Percentiles rank a stretch among this genome's conserved stretches.
Conservation (phyloP, 257 asterid species). For the Paulownia fortunei region DNA sequence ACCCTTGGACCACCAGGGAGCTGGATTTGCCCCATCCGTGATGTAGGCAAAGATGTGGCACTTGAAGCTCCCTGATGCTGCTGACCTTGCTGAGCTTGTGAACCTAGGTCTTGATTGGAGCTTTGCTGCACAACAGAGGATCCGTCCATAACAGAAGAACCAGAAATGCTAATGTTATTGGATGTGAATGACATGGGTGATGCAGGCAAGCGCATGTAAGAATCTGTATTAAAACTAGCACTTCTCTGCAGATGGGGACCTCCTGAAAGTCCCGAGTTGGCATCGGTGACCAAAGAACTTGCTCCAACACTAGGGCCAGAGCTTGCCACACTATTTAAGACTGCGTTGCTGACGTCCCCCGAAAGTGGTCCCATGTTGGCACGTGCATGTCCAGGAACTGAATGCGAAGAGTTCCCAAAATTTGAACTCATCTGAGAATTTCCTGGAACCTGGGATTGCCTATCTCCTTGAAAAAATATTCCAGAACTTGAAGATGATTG, state of each 20-base stretch:
- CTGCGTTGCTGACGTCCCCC: conserved; percentile 63
- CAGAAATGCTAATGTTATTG: conserved; percentile 85
- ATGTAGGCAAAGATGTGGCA: conserved; percentile 75
- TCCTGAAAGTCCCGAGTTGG: conserved; percentile 92
- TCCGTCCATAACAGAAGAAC: conserved; percentile 84
- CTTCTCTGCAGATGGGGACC: conserved; percentile 93
- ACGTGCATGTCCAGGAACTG: conserved; percentile 60
- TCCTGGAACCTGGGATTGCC: conserved; percentile 67
- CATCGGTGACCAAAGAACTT: conserved; percentile 97
- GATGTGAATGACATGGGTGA: conserved; percentile 97
- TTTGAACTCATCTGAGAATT: conserved; percentile 78
- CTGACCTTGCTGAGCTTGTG: conserved; percentile 63
- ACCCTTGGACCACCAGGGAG: conserved; percentile 61
- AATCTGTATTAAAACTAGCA: conserved; percentile 87
- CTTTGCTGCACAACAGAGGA: conserved; percentile 71
- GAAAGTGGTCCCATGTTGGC: conserved; percentile 60
- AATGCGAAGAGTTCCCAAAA: conserved; percentile 67
- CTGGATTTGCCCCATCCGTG: conserved; percentile 73
- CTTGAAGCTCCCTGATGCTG: conserved; percentile 83
- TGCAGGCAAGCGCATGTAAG: conserved; percentile 94
- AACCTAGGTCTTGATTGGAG: conserved; percentile 69
- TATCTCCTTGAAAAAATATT: conserved; percentile 81
- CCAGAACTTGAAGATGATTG: conserved; percentile 90
- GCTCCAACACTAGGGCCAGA: conserved; percentile 96
- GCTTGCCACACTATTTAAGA: conserved; percentile 72